Conservation (phyloP, 495 filamentous ascomycete genomes). For the Xylaria intraflava region DNA sequence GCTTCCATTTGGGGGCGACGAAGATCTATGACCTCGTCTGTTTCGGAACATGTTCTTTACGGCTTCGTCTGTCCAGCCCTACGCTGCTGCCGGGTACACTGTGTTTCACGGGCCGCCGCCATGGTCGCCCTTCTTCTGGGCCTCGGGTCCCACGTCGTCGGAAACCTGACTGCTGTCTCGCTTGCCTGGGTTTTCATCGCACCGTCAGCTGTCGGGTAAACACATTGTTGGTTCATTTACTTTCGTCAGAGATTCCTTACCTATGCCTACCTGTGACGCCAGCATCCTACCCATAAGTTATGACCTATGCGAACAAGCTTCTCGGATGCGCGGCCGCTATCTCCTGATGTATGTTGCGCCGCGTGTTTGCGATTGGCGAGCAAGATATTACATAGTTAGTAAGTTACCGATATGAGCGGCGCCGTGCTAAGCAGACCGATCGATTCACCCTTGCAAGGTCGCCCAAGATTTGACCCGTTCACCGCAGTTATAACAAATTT, state of each 20-base stretch:
- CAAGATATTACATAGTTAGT: too few species aligned
- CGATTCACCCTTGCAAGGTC: not conserved
- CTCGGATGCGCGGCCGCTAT: slow-evolving; percentile 5
- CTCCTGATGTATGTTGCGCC: not conserved
- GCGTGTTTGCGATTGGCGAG: too few species aligned
- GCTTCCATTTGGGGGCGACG: slow-evolving; percentile 4
- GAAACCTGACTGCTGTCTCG: not conserved
- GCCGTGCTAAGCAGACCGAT: too few species aligned
- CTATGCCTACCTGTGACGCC: slow-evolving; percentile 5
- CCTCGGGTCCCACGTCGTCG: slow-evolving; percentile 9
- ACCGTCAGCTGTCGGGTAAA: not conserved
- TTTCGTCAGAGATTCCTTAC: not conserved
- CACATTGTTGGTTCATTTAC: not conserved
- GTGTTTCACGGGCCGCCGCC: slow-evolving; percentile 6
- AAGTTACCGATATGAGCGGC: too few species aligned
- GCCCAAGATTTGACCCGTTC: not conserved
- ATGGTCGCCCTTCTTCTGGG: not conserved
- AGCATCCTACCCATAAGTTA: slow-evolving; percentile 15
- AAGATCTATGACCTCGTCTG: not conserved
- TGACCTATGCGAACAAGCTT: too few species aligned
- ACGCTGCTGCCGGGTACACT: not conserved
- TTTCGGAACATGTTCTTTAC: not conserved
- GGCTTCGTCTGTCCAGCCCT: slow-evolving; percentile 2
- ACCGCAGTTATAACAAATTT: too few species aligned
- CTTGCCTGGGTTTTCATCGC: not conserved